A percentile compares a stretch with the other conserved stretches of the same genome.
These are phyloP conservation scores for Penicillium verrucosum DNA, from an alignment of 2,329 filamentous ascomycete genomes.

Conservation along the genomic window DNA sequence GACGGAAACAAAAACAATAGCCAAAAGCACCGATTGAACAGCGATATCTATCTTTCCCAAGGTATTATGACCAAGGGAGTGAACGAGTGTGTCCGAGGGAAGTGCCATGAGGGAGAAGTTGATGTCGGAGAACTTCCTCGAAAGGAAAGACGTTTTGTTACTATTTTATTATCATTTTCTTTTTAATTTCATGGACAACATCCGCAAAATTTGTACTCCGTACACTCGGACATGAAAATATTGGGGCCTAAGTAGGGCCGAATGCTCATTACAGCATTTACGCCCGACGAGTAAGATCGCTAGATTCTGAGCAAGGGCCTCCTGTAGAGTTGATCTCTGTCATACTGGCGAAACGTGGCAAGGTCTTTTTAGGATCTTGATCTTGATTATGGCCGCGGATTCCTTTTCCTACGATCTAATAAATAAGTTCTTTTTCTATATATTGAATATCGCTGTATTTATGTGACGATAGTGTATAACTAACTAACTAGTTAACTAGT, in stretches of 20 bases:
- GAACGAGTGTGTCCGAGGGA: slow-evolving; percentile 7
- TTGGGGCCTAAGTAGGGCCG: slow-evolving; percentile 17
- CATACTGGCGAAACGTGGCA: not conserved
- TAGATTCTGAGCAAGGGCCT: not conserved
- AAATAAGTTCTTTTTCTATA: no score
- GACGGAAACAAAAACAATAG: slow-evolving; percentile 9
- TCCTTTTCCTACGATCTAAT: not conserved
- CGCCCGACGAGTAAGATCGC: slow-evolving; percentile 7
- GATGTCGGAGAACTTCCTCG: not conserved
- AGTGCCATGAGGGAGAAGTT: slow-evolving; percentile 10
- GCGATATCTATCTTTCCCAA: slow-evolving; percentile 20
- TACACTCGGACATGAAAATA: not conserved
- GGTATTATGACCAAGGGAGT: slow-evolving; percentile 20
- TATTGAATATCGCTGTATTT: not conserved
- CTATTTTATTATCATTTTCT: not conserved
- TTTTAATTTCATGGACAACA: not conserved
- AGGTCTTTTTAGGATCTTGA: not conserved
- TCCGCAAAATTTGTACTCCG: not conserved
- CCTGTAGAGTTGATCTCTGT: not conserved
- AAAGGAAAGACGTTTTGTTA: not conserved
- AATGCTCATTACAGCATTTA: slow-evolving; percentile 34
- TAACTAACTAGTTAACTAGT: no score
- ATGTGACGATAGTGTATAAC: not conserved
- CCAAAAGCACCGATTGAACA: slow-evolving; percentile 18
- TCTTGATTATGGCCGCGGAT: not conserved